A percentile compares a stretch with the other conserved stretches of the same genome.
These are phyloP conservation scores for Kodamaea leandrae DNA, from an alignment of 805 yeast species.

Conservation along the genomic window DNA sequence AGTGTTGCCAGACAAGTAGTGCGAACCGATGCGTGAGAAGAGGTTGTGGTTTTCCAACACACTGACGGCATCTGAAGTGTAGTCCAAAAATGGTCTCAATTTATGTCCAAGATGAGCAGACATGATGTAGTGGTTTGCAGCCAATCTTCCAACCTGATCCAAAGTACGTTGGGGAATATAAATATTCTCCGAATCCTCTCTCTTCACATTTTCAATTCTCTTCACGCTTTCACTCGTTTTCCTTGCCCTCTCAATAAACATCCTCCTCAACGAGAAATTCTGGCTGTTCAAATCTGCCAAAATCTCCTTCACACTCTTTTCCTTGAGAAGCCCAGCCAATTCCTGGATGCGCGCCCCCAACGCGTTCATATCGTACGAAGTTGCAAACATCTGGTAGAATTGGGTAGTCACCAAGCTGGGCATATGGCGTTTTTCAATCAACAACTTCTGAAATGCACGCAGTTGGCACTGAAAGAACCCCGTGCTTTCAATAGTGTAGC, in stretches of 20 bases:
- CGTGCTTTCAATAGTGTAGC: conserved; percentile 10
- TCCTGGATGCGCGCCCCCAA: neutral
- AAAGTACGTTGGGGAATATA: too few relatives aligned
- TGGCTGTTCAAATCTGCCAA: too few relatives aligned
- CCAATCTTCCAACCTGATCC: too few relatives aligned
- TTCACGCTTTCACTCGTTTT: neutral
- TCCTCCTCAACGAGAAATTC: neutral
- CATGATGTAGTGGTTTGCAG: too few relatives aligned
- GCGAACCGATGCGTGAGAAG: too few relatives aligned
- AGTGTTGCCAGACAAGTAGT: too few relatives aligned
- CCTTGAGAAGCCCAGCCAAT: neutral
- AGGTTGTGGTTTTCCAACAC: too few relatives aligned
- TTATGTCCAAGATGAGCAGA: too few relatives aligned
- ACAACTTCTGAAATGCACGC: neutral
- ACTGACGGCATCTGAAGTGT: too few relatives aligned
- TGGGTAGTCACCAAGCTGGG: conserved; percentile 10
- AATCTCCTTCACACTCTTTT: neutral
- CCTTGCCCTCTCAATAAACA: neutral
- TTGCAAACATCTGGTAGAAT: conserved; percentile 20
- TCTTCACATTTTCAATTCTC: neutral
- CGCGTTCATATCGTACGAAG: neutral
- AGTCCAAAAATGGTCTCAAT: too few relatives aligned
- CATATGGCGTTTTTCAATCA: conserved; percentile 3
- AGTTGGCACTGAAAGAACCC: conserved; percentile 10
- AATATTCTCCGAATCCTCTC: neutral